Percentiles rank a stretch among this genome's conserved stretches.
These are phyloP conservation scores for Tieghemostelium lacteum DNA, from an alignment of 78 protist species.

Conservation along the genomic window DNA sequence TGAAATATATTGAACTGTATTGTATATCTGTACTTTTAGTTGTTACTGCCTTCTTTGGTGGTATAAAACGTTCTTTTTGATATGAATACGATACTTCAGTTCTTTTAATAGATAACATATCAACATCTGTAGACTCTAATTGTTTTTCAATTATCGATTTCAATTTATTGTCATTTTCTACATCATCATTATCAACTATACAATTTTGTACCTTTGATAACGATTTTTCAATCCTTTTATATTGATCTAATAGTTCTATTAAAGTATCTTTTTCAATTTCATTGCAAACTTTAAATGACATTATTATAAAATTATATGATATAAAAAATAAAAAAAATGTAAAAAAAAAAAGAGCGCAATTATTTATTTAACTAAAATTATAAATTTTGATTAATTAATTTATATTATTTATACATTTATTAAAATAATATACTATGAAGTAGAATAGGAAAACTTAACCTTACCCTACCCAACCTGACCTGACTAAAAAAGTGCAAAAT, in stretches of 20 bases:
- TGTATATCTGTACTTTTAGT: background rate
- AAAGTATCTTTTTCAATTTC: background rate
- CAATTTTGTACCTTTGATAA: background rate
- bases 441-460: too few species aligned
- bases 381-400: too few species aligned
- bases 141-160: too few species aligned
- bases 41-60: background rate
- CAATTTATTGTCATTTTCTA: background rate
- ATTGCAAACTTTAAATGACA: background rate
- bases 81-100: background rate
- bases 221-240: background rate
- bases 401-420: too few species aligned
- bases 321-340: too few species aligned
- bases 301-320: too few species aligned
- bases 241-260: background rate
- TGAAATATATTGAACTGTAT: slow-evolving; percentile 33
- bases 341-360: too few species aligned
- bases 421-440: too few species aligned
- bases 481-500: too few species aligned
- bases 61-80: background rate
- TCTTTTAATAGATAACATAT: background rate
- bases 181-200: background rate
- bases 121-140: background rate
- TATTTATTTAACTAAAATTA: too few species aligned
- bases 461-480: too few species aligned